Conservation (phyloP, 2,329 filamentous ascomycete genomes). For the Ophiocordyceps sinensis region DNA sequence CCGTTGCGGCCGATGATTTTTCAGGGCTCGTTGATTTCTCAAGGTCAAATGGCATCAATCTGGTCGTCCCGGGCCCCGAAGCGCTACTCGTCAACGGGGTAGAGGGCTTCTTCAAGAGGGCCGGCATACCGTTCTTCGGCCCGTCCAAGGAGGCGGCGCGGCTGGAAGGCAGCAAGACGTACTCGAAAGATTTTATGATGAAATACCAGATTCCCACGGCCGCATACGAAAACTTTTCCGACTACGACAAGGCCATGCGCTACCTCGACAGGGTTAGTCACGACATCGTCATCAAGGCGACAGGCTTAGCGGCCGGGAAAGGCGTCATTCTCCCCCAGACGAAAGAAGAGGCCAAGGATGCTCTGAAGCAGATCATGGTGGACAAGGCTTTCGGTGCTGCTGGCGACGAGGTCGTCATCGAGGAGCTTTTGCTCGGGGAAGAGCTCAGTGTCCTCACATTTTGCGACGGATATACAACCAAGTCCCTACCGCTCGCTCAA, state of each 20-base stretch:
- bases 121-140: constrained; percentile 70
- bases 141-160: constrained; percentile 71
- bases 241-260: constrained; percentile 55
- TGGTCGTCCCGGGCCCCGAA: constrained; percentile 84
- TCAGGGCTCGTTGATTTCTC: constrained; percentile 62
- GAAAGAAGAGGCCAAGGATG: constrained; percentile 69
- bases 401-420: constrained; percentile 84
- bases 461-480: constrained; percentile 74
- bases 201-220: constrained; percentile 82
- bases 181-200: constrained; percentile 96
- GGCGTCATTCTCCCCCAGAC: constrained; percentile 79
- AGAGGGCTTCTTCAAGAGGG: constrained; percentile 62
- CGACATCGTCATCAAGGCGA: constrained; percentile 84
- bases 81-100: constrained; percentile 87
- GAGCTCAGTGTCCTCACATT: constrained; percentile 88
- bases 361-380: constrained; percentile 81
- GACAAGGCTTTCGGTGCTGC: constrained; percentile 74
- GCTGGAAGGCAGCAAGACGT: constrained; percentile 95
- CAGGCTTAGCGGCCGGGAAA: constrained; percentile 84
- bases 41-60: constrained; percentile 55
- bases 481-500: constrained; percentile 77
- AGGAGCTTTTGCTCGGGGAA: constrained; percentile 83
- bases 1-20: constrained; percentile 64
- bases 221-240: constrained; percentile 74
- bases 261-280: constrained; percentile 62